A percentile compares a stretch with the other conserved stretches of the same genome.
Evolutionary conservation across 148 eudicot species (phyloP).

Genomic region (Limonium bicolor): DNA sequence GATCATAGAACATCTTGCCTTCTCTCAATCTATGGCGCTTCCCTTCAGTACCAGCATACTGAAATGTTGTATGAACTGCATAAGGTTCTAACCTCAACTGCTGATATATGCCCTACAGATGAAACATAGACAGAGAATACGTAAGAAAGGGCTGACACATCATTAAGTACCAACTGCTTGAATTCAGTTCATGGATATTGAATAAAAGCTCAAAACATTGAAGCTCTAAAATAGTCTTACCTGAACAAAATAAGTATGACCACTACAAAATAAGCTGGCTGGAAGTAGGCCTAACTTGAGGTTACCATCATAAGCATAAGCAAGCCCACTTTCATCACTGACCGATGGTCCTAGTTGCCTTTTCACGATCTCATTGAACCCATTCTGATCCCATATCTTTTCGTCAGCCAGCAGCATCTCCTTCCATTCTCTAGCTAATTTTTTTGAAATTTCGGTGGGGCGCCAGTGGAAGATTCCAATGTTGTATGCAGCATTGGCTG

Average conservation of each 20-base stretch:
- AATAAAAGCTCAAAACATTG: background rate
- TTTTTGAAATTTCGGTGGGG: conserved; percentile 67
- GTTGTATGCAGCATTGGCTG: conserved; percentile 79
- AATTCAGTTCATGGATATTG: background rate
- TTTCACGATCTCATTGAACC: conserved; percentile 66
- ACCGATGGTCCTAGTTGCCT: conserved; percentile 86
- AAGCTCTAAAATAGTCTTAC: conserved; percentile 13
- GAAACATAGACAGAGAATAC: conserved; percentile 1
- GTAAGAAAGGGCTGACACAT: too few relatives aligned
- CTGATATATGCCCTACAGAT: conserved; percentile 59
- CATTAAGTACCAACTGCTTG: too few relatives aligned
- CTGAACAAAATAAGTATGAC: conserved; percentile 97
- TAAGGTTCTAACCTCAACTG: conserved; percentile 84
- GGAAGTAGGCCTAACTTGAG: conserved; percentile 92
- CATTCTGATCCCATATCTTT: conserved; percentile 92
- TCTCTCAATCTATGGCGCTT: conserved; percentile 92
- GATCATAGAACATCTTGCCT: conserved; percentile 85
- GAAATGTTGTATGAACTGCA: conserved; percentile 95
- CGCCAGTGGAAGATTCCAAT: conserved; percentile 97
- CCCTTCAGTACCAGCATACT: conserved; percentile 89
- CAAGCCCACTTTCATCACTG: conserved; percentile 82
- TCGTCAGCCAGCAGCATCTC: conserved; percentile 82
- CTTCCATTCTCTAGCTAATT: conserved; percentile 91
- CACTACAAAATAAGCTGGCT: conserved; percentile 88
- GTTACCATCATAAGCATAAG: conserved; percentile 82